Evolutionary conservation across 805 yeast species (phyloP).

Genomic region (Spathaspora passalidarum): DNA sequence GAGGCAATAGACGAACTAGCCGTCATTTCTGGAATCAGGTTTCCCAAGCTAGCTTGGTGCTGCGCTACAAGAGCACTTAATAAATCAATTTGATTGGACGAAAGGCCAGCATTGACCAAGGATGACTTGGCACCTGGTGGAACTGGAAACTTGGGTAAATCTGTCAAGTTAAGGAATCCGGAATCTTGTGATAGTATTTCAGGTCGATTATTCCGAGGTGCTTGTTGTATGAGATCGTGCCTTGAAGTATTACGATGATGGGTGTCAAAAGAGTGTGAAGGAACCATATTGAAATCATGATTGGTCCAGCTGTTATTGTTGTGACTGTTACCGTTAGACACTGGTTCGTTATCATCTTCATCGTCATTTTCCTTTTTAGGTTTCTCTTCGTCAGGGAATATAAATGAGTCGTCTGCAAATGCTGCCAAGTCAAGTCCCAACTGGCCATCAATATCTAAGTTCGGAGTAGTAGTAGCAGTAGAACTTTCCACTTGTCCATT

Average conservation of each 20-base stretch:
- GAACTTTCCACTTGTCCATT: conserved; percentile 40
- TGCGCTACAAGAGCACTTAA: conserved; percentile 72
- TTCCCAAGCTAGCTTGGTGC: conserved; percentile 40
- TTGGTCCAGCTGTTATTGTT: conserved; percentile 1
- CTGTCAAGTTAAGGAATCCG: conserved; percentile 6
- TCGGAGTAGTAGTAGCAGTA: conserved; percentile 33
- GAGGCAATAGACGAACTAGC: not conserved
- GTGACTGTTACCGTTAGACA: not conserved
- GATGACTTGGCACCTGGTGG: conserved; percentile 72
- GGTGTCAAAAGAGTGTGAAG: not conserved
- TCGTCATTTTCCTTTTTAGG: conserved; percentile 33
- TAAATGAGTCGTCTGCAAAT: conserved; percentile 77
- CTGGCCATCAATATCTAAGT: conserved; percentile 39
- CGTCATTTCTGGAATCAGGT: conserved; percentile 4
- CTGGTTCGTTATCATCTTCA: conserved; percentile 6
- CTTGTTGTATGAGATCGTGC: not conserved
- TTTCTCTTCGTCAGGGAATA: conserved; percentile 78
- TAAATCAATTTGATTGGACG: conserved; percentile 68
- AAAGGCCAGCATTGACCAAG: conserved; percentile 61
- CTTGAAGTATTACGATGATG: not conserved
- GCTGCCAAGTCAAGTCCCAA: conserved; percentile 63
- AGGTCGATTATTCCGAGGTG: conserved; percentile 7
- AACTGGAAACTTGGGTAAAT: conserved; percentile 60
- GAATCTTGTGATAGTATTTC: conserved; percentile 2
- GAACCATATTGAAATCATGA: not conserved